Percentiles rank a stretch among this genome's conserved stretches.
phyloP scores from a whole-genome alignment of 2,329 filamentous ascomycete species.

The Penicillium thymicola region DNA sequence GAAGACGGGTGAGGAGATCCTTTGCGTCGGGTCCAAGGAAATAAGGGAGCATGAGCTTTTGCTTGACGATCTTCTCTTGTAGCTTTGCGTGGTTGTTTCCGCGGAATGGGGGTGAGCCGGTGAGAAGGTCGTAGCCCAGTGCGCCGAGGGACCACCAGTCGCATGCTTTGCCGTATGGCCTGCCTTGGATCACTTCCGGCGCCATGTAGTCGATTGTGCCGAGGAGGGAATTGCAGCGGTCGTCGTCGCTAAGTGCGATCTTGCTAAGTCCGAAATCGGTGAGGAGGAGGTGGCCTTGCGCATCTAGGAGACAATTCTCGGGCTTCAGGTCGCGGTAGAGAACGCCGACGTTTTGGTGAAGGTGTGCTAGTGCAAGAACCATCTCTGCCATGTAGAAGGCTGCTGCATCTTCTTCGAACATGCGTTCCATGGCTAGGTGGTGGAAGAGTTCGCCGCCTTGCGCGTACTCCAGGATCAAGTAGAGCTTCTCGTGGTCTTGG shows the following conservation, averaged over 20 bases:
- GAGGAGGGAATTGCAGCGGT: constrained; percentile 80
- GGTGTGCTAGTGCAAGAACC: constrained; percentile 86
- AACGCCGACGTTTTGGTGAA: constrained; percentile 88
- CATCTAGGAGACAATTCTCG: constrained; percentile 91
- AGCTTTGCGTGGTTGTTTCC: constrained; percentile 92
- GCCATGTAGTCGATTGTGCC: constrained; percentile 99
- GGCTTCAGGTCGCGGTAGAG: constrained; percentile 97
- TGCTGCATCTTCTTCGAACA: constrained; percentile 85
- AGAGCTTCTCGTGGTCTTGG: constrained; percentile 95
- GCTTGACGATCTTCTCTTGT: constrained; percentile 90
- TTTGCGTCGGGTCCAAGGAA: constrained; percentile 90
- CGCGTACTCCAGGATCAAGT: constrained; percentile 95
- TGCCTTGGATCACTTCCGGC: constrained; percentile 83
- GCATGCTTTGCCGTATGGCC: constrained; percentile 87
- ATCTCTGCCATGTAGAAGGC: constrained; percentile 99
- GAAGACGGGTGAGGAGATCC: constrained; percentile 81
- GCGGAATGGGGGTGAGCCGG: constrained; percentile 84
- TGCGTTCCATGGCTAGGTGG: constrained; percentile 88
- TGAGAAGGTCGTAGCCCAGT: constrained; percentile 87
- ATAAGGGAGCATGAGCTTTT: constrained; percentile 85
- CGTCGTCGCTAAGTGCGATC: constrained; percentile 71
- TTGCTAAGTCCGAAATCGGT: constrained; percentile 98
- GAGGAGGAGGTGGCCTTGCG: constrained; percentile 85
- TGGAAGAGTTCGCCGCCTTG: constrained; percentile 95
- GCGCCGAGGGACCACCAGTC: constrained; percentile 99